These are phyloP conservation scores for Diaporthe vaccinii DNA, from an alignment of 2,329 filamentous ascomycete species.

Conservation along the genomic window DNA sequence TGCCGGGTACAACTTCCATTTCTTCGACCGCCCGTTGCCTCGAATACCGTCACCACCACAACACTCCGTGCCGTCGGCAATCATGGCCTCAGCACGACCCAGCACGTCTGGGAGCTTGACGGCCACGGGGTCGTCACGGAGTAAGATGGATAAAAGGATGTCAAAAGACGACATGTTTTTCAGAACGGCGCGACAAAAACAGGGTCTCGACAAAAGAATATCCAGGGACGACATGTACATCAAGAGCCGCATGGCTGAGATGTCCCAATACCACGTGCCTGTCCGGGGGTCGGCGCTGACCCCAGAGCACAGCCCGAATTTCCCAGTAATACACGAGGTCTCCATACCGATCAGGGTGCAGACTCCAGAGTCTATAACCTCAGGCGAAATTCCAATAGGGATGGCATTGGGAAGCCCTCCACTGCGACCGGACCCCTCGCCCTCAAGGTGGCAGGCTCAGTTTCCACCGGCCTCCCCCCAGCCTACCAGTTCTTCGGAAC, in stretches of 20 bases:
- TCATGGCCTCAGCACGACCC: slow-evolving; percentile 54
- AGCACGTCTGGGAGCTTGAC: slow-evolving; percentile 51
- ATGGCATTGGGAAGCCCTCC: slow-evolving; percentile 81
- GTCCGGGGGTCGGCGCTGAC: slow-evolving; percentile 58
- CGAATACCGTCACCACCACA: slow-evolving; percentile 36
- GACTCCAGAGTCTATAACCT: slow-evolving; percentile 59
- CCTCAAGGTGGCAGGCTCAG: slow-evolving; percentile 46
- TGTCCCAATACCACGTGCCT: slow-evolving; percentile 55
- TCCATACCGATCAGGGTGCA: slow-evolving; percentile 55
- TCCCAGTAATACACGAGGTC: slow-evolving; percentile 48
- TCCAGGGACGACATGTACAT: slow-evolving; percentile 59
- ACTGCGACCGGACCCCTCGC: slow-evolving; percentile 52
- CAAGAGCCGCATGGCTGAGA: slow-evolving; percentile 48
- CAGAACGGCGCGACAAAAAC: slow-evolving; percentile 42
- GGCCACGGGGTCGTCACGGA: slow-evolving; percentile 24
- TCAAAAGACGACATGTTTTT: slow-evolving; percentile 61
- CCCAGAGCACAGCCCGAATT: slow-evolving; percentile 56
- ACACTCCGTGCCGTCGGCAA: slow-evolving; percentile 42
- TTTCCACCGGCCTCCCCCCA: slow-evolving; percentile 42
- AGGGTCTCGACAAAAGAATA: slow-evolving; percentile 54
- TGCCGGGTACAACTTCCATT: slow-evolving; percentile 48
- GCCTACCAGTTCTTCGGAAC: slow-evolving; percentile 34
- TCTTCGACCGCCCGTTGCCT: slow-evolving; percentile 50
- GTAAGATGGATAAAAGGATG: slow-evolving; percentile 56
- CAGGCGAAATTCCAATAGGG: slow-evolving; percentile 70